Evolutionary conservation across 2,329 filamentous ascomycete species (phyloP), one percentile per base, ranked within the genome.

Genomic region (Colletotrichum sp.): DNA sequence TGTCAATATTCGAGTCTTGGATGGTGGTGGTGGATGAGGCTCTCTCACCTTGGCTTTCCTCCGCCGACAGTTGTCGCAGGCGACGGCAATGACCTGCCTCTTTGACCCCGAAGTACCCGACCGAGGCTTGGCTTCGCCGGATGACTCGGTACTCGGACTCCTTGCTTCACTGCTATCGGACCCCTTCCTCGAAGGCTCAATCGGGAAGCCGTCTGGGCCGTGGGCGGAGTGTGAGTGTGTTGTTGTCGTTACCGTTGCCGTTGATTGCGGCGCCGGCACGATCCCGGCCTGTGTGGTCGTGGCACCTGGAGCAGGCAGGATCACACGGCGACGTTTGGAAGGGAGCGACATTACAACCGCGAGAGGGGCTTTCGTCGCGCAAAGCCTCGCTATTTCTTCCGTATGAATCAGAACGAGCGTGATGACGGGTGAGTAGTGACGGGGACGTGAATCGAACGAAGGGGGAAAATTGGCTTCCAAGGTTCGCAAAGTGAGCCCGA

Each of bases 1-100:
- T 5, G 43, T 73, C 1, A 73, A 1, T 8, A 18, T 10, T 15
- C 3, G 34, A n/a, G n/a, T 43, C 16, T n/a, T 61, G 58, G 18
- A 3, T 60, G 26, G 28, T 18, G 56, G 56, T n/a, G 58, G n/a
- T 21, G 15, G 21, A 21, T 34, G 60, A 15, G 18, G n/a, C 8
- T 7, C 28, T 58, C 73, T 73, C 58, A 76, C 73, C 73, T 76
- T 76, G 12, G 73, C 73, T 18, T 76, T 76, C 36, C 73, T 62
- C 1, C 73, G 70, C 5, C 73, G 70, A 30, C 73, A 76, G 56
- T 76, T 73, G n/a, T 76, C 70, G 34, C 73, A 76, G 24, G 73
- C 73, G 26, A 76, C 73, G 24, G 73, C 73, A 58, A 76, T 76
- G 16, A 76, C 73, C 48, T 76, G 73, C 32, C 73, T 21, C 34